Evolutionary conservation across 306 rosid species (phyloP).

Genomic region (Alnus rubra): DNA sequence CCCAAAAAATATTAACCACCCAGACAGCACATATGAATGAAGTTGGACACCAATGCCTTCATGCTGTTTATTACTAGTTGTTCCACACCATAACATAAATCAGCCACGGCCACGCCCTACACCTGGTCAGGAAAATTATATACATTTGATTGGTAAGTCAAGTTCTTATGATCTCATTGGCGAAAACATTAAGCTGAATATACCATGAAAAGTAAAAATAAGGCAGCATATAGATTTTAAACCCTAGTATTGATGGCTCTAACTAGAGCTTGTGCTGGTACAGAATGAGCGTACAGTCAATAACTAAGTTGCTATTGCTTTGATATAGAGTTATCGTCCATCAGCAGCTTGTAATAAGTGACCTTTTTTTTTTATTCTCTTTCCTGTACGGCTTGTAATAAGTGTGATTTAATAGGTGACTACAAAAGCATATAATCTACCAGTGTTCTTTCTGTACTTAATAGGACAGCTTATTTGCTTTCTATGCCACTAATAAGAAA

Average conservation of each 20-base stretch:
- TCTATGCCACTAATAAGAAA: not conserved
- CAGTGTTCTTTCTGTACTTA: not conserved
- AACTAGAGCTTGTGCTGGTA: not conserved
- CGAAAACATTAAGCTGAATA: slow-evolving; percentile 5
- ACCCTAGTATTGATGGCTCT: slow-evolving; percentile 1
- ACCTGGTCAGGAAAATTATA: slow-evolving; percentile 32
- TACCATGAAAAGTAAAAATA: not conserved
- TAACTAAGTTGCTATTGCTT: not conserved
- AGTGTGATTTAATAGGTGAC: not conserved
- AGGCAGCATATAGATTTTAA: not conserved
- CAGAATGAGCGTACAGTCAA: not conserved
- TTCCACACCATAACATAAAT: slow-evolving; percentile 27
- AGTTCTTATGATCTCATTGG: not conserved
- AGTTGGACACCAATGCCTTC: slow-evolving; percentile 44
- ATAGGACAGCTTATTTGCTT: slow-evolving; percentile 9
- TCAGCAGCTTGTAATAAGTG: slow-evolving; percentile 3
- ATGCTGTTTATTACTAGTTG: slow-evolving; percentile 34
- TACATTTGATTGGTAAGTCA: not conserved
- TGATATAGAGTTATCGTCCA: slow-evolving; percentile 1
- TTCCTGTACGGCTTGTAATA: too few species aligned
- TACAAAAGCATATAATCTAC: slow-evolving; percentile 3
- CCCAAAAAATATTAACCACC: not conserved
- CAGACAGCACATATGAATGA: slow-evolving; percentile 16
- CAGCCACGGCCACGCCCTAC: slow-evolving; percentile 71
- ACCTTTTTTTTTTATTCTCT: not conserved